Base-by-base conservation (phyloP, 108 stramenopile genomes). In the Schizochytrium sp. region DNA sequence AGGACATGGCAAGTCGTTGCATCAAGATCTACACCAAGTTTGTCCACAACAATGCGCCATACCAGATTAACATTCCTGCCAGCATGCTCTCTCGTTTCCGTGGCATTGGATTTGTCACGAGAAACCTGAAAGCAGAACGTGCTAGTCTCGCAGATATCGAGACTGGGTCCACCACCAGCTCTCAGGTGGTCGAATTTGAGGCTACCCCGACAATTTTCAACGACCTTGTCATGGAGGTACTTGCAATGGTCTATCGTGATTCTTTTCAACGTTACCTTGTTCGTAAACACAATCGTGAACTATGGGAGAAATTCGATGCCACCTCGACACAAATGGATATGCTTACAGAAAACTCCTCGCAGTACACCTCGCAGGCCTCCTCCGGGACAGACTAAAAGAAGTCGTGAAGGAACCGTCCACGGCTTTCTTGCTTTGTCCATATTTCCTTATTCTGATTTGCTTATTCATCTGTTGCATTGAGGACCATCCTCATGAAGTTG, bases 171-270 rank as follows among this genome's bases (percentile, higher is more conserved):
- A 53, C 73, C 4, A 19, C 50, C n/a, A 53, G 50, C 49, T 83
- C 73, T 46, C 73, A 83, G 49, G 40, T 38, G 4, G 61, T 38
- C 17, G 61, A 64, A 13, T 83, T 83, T 50, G 73, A 53, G 49
- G 73, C 73, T 5, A 83, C 73, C 4, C 73, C 73, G 0, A 8
- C 5, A 0, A 46, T 83, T 38, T 83, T 83, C 19, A 53, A 83
- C 19, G 73, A 83, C 49, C 50, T 47, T 38, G 40, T 83, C 45
- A 8, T 83, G 28, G 73, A 83, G 73, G 73, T 83, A 4, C 46
- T 83, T 50, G n/a, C 73, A n/a, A 83, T 83, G 73, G 73, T 83
- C 10, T 83, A 4, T 53, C 50, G 50, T 38, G 73, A 83, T 38
- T 53, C 49, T 12, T 83, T 83, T 38, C 73, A 83, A 50, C 73